Percentiles rank a stretch among this genome's conserved stretches.
phyloP scores from a whole-genome alignment of 2,329 filamentous ascomycete species.

The Cadophora luteo-olivacea region DNA sequence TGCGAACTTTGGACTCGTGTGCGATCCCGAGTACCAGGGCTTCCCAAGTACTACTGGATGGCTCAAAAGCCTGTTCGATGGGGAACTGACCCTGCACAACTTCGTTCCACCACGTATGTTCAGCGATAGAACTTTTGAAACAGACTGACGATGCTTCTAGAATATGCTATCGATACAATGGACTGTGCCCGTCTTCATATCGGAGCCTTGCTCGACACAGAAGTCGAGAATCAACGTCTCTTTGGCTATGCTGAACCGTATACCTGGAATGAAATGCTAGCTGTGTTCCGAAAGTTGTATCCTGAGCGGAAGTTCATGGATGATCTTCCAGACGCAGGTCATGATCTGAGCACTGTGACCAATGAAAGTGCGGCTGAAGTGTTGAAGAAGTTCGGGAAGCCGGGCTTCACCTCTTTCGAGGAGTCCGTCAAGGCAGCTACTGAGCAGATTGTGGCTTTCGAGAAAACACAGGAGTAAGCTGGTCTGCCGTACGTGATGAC shows the following conservation, averaged over 20 bases:
- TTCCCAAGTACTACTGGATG: conserved; percentile 36
- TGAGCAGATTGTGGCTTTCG: conserved; percentile 12
- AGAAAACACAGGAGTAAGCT: background rate
- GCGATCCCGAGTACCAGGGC: conserved; percentile 14
- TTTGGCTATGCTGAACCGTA: conserved; percentile 39
- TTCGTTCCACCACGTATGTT: conserved; percentile 25
- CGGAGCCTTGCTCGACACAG: conserved; percentile 40
- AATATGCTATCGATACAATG: conserved; percentile 5
- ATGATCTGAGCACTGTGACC: conserved; percentile 34
- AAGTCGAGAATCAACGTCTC: conserved; percentile 40
- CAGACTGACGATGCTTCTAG: background rate
- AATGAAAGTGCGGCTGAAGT: conserved; percentile 33
- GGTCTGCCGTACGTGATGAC: background rate
- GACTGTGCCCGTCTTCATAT: conserved; percentile 44
- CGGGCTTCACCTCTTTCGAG: conserved; percentile 32
- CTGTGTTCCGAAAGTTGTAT: conserved; percentile 36
- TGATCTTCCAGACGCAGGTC: conserved; percentile 34
- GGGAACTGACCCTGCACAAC: conserved; percentile 26
- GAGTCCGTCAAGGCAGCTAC: conserved; percentile 23
- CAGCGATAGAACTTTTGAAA: background rate
- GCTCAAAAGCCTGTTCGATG: conserved; percentile 36
- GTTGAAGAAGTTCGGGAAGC: conserved; percentile 30
- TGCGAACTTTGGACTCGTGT: conserved; percentile 28
- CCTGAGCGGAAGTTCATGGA: conserved; percentile 37
- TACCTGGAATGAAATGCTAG: conserved; percentile 33